Evolutionary conservation across 2,329 filamentous ascomycete genomes (phyloP).

Genomic region (Neurospora sp.): DNA sequence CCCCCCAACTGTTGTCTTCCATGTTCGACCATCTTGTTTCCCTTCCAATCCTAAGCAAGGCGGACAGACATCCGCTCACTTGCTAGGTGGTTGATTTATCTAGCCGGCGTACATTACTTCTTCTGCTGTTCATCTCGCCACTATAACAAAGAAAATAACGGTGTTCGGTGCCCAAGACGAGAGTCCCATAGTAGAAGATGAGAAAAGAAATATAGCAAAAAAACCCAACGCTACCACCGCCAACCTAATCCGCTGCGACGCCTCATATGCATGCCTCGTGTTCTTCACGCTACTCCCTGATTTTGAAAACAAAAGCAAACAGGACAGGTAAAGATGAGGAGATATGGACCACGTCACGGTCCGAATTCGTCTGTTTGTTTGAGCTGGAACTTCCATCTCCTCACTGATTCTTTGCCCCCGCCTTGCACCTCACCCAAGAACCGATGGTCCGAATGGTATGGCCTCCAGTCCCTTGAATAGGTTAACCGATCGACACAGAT

Average conservation of each 20-base stretch:
- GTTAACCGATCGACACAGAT: not conserved
- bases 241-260: not conserved
- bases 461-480: not conserved
- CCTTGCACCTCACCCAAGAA: not conserved
- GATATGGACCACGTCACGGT: not conserved
- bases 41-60: not conserved
- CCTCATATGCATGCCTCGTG: conserved; percentile 4
- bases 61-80: not conserved
- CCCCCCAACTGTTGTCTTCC: not conserved
- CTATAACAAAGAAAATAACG: not conserved
- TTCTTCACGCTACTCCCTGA: conserved; percentile 1
- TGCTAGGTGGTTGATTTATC: not conserved
- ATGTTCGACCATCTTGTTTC: not conserved
- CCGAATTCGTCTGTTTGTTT: not conserved
- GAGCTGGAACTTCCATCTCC: not conserved
- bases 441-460: not conserved
- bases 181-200: not conserved
- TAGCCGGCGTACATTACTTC: not conserved
- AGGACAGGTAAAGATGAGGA: not conserved
- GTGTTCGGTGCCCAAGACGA: conserved; percentile 1
- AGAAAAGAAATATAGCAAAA: conserved; percentile 1
- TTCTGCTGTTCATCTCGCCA: not conserved
- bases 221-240: not conserved
- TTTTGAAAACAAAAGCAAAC: not conserved
- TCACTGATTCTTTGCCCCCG: not conserved